Evolutionary conservation across 2,329 filamentous ascomycete genomes (phyloP).

Genomic region (Magnaporthiopsis incrustans): DNA sequence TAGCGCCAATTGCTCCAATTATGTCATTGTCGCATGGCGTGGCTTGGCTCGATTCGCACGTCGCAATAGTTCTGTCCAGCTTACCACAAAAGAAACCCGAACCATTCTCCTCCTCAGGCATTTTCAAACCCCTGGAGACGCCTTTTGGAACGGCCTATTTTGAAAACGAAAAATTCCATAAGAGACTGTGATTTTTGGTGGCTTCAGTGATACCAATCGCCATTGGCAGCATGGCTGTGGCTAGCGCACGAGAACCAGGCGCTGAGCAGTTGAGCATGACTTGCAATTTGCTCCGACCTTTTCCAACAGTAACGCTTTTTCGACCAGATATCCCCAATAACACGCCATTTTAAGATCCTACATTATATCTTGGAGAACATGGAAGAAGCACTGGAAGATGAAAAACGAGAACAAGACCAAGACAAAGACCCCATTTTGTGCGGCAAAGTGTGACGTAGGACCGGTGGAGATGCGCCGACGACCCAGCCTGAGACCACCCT

Average conservation of each 20-base stretch:
- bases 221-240: not conserved
- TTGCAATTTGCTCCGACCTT: not conserved
- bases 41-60: not conserved
- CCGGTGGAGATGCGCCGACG: not conserved
- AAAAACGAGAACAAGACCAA: not conserved
- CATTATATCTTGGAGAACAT: not conserved
- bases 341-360: not conserved
- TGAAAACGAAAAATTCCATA: not conserved
- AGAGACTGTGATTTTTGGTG: not conserved
- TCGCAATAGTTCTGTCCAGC: no score
- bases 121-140: not conserved
- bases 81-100: no score
- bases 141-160: not conserved
- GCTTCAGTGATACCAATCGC: not conserved
- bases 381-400: not conserved
- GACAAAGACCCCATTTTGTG: not conserved
- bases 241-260: no score
- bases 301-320: not conserved
- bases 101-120: no score
- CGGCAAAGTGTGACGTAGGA: not conserved
- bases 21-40: conserved; percentile 1
- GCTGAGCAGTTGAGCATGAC: not conserved
- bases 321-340: not conserved
- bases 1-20: not conserved
- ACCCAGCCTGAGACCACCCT: no score